Percentiles rank a stretch among this genome's conserved stretches.
These are phyloP conservation scores for Sechiopsis laciniata DNA, from an alignment of 306 rosid genomes.

Conservation along the genomic window DNA sequence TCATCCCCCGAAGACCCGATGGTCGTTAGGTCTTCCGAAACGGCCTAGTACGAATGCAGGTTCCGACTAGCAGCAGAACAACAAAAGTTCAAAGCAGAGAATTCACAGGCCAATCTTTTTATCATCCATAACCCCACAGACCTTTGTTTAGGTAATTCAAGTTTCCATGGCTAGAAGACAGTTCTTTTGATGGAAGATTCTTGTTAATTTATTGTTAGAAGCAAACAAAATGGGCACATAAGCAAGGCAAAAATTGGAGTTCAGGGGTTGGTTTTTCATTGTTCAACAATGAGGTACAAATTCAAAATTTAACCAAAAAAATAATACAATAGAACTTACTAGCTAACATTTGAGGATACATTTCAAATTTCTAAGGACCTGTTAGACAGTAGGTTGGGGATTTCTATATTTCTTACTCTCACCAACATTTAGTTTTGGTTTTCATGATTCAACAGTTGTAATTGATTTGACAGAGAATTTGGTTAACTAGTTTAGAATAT, in stretches of 20 bases:
- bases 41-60: not conserved
- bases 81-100: not conserved
- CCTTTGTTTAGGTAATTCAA: not conserved
- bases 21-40: not conserved
- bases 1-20: not conserved
- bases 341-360: conserved; percentile 17
- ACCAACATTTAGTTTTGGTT: not conserved
- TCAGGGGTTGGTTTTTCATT: not conserved
- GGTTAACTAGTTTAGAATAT: no score
- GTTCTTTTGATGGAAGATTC: conserved; percentile 17
- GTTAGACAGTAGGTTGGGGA: not conserved
- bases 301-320: no score
- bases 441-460: conserved; percentile 1
- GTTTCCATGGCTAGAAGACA: not conserved
- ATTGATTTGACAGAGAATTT: not conserved
- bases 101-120: not conserved
- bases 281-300: not conserved
- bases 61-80: not conserved
- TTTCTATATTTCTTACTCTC: not conserved
- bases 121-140: not conserved
- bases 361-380: not conserved
- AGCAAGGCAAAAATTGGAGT: conserved; percentile 1
- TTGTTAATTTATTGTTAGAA: not conserved
- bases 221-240: not conserved
- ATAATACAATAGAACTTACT: not conserved